Evolutionary conservation across 1,284 basidiomycete species (phyloP).

Genomic region (Marasmius oreades): DNA sequence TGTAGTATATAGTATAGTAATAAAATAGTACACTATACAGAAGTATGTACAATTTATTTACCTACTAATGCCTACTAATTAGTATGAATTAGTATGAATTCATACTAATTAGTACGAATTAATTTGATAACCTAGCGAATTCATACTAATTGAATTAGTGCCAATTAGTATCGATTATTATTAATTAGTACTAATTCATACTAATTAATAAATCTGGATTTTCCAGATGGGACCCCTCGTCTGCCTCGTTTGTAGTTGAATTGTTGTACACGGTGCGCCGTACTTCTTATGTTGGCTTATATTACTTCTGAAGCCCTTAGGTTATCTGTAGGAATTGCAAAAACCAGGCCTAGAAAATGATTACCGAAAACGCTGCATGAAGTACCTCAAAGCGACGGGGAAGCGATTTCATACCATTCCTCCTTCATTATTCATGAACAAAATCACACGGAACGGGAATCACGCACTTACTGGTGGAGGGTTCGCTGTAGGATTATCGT

Average conservation of each 20-base stretch:
- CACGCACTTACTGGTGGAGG: not conserved
- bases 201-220: no score
- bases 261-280: not conserved
- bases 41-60: no score
- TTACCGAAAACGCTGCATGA: not conserved
- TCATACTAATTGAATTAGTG: no score
- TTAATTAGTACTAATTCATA: no score
- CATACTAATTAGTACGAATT: no score
- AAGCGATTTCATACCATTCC: not conserved
- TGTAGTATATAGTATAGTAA: no score
- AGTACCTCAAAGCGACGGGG: not conserved
- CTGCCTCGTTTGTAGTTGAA: not conserved
- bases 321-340: not conserved
- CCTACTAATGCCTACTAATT: no score
- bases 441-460: not conserved
- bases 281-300: not conserved
- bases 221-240: no score
- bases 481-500: slow-evolving; percentile 1
- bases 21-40: no score
- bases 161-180: no score
- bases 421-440: not conserved
- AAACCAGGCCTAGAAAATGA: not conserved
- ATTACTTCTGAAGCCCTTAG: not conserved
- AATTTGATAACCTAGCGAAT: no score
- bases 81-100: no score